Conservation (phyloP, 2,329 filamentous ascomycete genomes). For the Orbilia oligospora region DNA sequence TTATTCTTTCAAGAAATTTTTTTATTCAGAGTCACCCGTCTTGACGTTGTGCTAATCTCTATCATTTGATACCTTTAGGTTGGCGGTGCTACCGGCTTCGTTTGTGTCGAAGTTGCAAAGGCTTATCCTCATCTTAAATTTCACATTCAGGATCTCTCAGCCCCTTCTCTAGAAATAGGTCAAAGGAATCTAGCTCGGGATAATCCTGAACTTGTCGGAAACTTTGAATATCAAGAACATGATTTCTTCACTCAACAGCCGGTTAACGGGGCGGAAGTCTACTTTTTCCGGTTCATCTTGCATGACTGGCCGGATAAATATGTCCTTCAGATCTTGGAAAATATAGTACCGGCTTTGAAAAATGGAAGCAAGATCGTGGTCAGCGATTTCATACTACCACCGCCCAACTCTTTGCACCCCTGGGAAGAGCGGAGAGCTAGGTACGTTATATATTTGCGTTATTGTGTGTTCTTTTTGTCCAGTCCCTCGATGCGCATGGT, state of each 20-base stretch:
- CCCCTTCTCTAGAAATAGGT: slow-evolving; percentile 20
- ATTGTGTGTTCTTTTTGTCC: slow-evolving; percentile 60
- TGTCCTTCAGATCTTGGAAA: slow-evolving; percentile 59
- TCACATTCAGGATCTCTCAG: slow-evolving; percentile 71
- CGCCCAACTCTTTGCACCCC: slow-evolving; percentile 18
- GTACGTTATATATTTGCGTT: slow-evolving; percentile 56
- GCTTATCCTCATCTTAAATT: slow-evolving; percentile 71
- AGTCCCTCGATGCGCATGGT: too few relatives aligned
- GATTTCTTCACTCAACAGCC: slow-evolving; percentile 64
- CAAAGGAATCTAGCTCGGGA: slow-evolving; percentile 20
- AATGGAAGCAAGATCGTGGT: slow-evolving; percentile 43
- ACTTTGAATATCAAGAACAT: slow-evolving; percentile 58
- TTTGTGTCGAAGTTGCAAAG: slow-evolving; percentile 71
- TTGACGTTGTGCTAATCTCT: too few relatives aligned
- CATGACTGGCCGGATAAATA: slow-evolving; percentile 64
- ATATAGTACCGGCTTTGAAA: slow-evolving; percentile 60
- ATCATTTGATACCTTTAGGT: slow-evolving; percentile 10
- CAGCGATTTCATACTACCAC: slow-evolving; percentile 28
- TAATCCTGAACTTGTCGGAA: neutral
- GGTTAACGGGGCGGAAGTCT: slow-evolving; percentile 62
- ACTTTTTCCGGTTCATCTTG: slow-evolving; percentile 62
- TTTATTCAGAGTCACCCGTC: too few relatives aligned
- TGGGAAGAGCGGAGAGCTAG: slow-evolving; percentile 63
- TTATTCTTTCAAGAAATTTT: too few relatives aligned
- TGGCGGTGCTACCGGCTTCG: slow-evolving; percentile 74